These are phyloP conservation scores for Cardamine occulta DNA, from an alignment of 345 rosid species.

Conservation along the genomic window DNA sequence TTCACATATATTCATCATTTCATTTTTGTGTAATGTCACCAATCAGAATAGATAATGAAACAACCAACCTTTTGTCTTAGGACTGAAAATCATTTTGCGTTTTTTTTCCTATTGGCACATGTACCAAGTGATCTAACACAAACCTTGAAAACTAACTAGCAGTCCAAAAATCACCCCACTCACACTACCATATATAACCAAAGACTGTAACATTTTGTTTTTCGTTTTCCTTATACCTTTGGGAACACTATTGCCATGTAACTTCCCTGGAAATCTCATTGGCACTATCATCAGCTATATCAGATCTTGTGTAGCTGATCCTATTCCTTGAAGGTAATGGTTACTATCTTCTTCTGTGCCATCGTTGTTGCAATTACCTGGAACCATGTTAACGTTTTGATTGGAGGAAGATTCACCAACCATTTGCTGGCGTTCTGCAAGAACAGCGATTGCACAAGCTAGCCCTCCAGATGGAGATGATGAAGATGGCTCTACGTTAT, in stretches of 20 bases:
- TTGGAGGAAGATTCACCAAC: constrained; percentile 56
- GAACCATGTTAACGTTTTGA: constrained; percentile 7
- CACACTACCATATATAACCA: constrained; percentile 14
- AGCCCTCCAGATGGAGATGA: constrained; percentile 89
- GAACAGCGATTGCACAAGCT: constrained; percentile 89
- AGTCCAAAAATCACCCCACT: constrained; percentile 5
- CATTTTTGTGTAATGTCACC: not conserved
- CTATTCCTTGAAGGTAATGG: constrained; percentile 56
- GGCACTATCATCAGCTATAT: constrained; percentile 50
- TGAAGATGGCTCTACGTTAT: constrained; percentile 47
- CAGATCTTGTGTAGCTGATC: constrained; percentile 68
- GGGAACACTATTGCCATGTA: constrained; percentile 16
- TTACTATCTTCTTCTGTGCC: constrained; percentile 48
- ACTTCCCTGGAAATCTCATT: constrained; percentile 22
- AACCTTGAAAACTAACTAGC: constrained; percentile 12
- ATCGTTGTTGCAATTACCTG: constrained; percentile 31
- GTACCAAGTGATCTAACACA: constrained; percentile 4
- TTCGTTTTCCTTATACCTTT: not conserved
- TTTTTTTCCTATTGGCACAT: constrained; percentile 13
- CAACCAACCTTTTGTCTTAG: not conserved
- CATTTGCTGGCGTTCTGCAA: constrained; percentile 80
- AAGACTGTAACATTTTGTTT: not conserved
- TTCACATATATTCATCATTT: not conserved
- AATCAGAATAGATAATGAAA: not conserved
- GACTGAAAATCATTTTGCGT: constrained; percentile 1